phyloP scores from a whole-genome alignment of 73 alveolate genomes.

The Uronychia setigera region DNA sequence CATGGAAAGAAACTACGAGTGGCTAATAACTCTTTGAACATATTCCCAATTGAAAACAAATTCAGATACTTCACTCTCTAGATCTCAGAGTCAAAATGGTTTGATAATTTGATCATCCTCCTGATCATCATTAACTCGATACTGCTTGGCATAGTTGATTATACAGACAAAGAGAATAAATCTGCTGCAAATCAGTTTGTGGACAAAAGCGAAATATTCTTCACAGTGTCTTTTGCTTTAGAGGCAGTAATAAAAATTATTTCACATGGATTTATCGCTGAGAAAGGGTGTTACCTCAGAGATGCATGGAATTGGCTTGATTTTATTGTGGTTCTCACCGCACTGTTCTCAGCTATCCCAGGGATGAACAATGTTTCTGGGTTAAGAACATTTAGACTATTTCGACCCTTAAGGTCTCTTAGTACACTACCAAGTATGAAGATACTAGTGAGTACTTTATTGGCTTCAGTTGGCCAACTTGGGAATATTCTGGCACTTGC shows the following conservation, averaged over 20 bases:
- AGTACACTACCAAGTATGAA: slow-evolving; percentile 37
- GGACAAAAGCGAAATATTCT: slow-evolving; percentile 13
- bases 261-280: neutral
- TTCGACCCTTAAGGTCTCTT: slow-evolving; percentile 34
- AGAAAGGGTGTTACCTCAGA: neutral
- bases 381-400: slow-evolving; percentile 49
- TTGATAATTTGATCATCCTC: slow-evolving; percentile 3
- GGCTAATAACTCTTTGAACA: too few species aligned
- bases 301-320: slow-evolving; percentile 6
- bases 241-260: slow-evolving; percentile 6
- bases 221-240: neutral
- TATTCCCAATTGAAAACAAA: too few species aligned
- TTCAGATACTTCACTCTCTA: too few species aligned
- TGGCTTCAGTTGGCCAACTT: slow-evolving; percentile 12
- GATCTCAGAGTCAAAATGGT: neutral
- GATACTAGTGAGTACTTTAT: slow-evolving; percentile 20
- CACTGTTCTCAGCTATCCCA: slow-evolving; percentile 63
- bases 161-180: neutral
- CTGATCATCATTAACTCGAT: slow-evolving; percentile 23
- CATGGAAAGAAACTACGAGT: too few species aligned
- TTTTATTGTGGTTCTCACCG: slow-evolving; percentile 4
- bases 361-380: slow-evolving; percentile 10
- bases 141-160: slow-evolving; percentile 29
- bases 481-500: slow-evolving; percentile 23
- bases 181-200: slow-evolving; percentile 33